Base-by-base conservation (phyloP, 192 early-diverging fungal species). In the Helicostylum pulchrum region DNA sequence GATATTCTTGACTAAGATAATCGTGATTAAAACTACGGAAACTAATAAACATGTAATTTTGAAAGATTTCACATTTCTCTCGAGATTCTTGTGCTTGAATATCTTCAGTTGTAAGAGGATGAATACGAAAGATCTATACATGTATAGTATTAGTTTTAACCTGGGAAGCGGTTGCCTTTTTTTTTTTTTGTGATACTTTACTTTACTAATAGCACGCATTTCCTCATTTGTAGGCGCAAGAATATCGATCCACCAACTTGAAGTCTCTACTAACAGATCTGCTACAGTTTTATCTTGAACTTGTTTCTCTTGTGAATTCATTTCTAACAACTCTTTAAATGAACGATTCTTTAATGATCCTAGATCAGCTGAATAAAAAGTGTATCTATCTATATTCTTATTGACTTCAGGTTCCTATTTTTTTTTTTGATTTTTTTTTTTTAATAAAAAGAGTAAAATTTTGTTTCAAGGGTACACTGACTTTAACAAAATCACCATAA, bases 41-140 rank as follows among this genome's bases (percentile, higher is more conserved):
- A 65, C 89, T 89, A n/a, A 97, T 86, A 82, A 98, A 98, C 70
- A 91, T 92, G 76, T 99, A 99, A 65, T 92, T 82, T 12, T 77
- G 71, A 64, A 91, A 95, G 1, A 88, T 76, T 74, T 99, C 96
- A 55, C 92, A 92, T 69, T 97, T 98, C 80, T 99, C 97, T 10
- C 96, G 84, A 9, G 89, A 83, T 61, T 94, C 91, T 51, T 92
- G 86, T 8, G 87, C 89, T 60, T 83, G 77, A 51, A 99, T 95
- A 71, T 99, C 97, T 78, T 99, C 94, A 19, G 82, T 67, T 4
- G 91, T 92, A 32, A 92, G 76, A 9, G 91, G 90, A 77, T 94
- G 91, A 45, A 92, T 75, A 14, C 77, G 78, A 71, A 94, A 87
- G 15, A 86, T 69, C 64, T 87, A 68, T 36, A 9, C 6, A 3